A percentile compares a stretch with the other conserved stretches of the same genome.
Evolutionary conservation across 2,329 filamentous ascomycete species (phyloP).

Genomic region (Aureobasidium musti): DNA sequence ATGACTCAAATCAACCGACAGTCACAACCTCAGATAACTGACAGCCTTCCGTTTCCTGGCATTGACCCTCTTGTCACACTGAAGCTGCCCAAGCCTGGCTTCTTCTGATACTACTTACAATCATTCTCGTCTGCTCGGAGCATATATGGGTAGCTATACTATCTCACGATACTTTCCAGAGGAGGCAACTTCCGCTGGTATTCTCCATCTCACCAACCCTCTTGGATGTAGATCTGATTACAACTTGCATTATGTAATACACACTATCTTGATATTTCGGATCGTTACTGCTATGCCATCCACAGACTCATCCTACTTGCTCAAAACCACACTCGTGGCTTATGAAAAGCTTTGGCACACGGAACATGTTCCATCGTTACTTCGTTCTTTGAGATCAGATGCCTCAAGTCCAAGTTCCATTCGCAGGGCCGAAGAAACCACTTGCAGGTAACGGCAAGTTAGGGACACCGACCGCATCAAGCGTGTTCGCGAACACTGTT

Average conservation of each 20-base stretch:
- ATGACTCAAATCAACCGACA: background rate
- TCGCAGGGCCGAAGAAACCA: slow-evolving; percentile 63
- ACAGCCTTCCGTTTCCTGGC: slow-evolving; percentile 25
- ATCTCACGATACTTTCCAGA: background rate
- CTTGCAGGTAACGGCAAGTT: slow-evolving; percentile 57
- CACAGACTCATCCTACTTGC: too few relatives aligned
- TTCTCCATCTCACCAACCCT: background rate
- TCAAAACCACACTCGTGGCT: background rate
- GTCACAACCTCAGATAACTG: background rate
- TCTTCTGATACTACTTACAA: background rate
- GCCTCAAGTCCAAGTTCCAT: slow-evolving; percentile 34
- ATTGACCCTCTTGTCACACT: slow-evolving; percentile 37
- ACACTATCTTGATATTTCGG: too few relatives aligned
- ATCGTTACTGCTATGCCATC: too few relatives aligned
- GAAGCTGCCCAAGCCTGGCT: slow-evolving; percentile 33
- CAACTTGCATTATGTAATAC: background rate
- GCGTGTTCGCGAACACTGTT: slow-evolving; percentile 41
- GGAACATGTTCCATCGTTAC: too few relatives aligned
- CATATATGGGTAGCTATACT: background rate
- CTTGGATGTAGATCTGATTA: too few relatives aligned
- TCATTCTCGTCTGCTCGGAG: background rate
- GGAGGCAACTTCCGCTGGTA: background rate
- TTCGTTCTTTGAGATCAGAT: background rate
- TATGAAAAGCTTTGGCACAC: too few relatives aligned
- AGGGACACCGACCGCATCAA: slow-evolving; percentile 44